Evolutionary conservation across 257 asterid species (phyloP).

Genomic region (Gentiana straminea): DNA sequence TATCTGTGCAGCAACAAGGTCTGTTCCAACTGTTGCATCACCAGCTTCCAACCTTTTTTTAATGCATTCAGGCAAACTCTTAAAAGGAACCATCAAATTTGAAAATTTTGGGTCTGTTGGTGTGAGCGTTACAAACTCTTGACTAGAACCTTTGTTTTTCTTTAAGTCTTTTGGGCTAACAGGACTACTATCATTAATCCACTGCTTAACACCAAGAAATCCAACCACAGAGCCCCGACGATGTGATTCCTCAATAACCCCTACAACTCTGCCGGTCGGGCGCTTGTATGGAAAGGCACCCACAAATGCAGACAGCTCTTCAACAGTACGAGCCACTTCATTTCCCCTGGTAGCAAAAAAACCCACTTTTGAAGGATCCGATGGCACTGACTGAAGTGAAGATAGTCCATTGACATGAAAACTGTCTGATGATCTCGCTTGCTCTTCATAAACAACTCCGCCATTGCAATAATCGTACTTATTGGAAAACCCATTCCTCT

Average conservation of each 20-base stretch:
- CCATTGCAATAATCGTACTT: slow-evolving; percentile 19
- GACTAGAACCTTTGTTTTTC: slow-evolving; percentile 27
- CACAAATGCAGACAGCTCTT: slow-evolving; percentile 33
- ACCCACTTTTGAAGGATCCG: slow-evolving; percentile 15
- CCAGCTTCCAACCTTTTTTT: slow-evolving; percentile 51
- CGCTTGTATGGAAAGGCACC: slow-evolving; percentile 54
- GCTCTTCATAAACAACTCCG: slow-evolving; percentile 15
- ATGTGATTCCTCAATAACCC: slow-evolving; percentile 47
- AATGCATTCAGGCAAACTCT: slow-evolving; percentile 43
- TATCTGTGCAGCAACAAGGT: slow-evolving; percentile 62
- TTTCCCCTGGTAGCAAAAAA: slow-evolving; percentile 10
- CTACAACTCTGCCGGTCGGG: slow-evolving; percentile 83
- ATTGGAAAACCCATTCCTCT: slow-evolving; percentile 11
- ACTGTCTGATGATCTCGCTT: slow-evolving; percentile 18
- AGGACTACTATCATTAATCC: slow-evolving; percentile 33
- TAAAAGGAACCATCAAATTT: slow-evolving; percentile 51
- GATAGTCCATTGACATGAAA: slow-evolving; percentile 16
- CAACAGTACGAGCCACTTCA: slow-evolving; percentile 29
- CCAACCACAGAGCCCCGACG: slow-evolving; percentile 60
- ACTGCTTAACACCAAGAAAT: slow-evolving; percentile 59
- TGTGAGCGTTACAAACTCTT: slow-evolving; percentile 40
- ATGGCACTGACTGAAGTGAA: slow-evolving; percentile 13
- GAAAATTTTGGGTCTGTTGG: slow-evolving; percentile 74
- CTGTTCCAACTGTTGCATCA: slow-evolving; percentile 56
- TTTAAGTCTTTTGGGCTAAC: slow-evolving; percentile 34